Base-by-base conservation (phyloP, 108 stramenopile genomes). In the Discostella stelligeroides region DNA sequence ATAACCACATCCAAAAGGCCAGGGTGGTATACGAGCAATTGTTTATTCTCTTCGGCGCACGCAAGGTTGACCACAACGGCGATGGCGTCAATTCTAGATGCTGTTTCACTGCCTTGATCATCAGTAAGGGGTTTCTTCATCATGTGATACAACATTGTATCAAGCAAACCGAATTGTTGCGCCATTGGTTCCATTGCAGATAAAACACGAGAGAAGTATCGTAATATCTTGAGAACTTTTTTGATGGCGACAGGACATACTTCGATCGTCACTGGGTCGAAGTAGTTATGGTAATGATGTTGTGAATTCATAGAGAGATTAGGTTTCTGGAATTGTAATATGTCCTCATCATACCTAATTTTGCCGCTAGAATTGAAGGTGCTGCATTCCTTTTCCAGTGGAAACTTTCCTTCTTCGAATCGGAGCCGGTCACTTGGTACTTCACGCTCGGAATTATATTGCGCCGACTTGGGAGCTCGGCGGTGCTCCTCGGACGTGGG, bases 21-120 rank as follows among this genome's bases (percentile, higher is more conserved):
- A 21, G 79, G 68, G 63, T 80, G 79, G 39, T 75, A 64, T 7
- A 75, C 71, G 10, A 80, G 54, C 50, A 75, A 63, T 29, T 60
- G 63, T 65, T 80, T 80, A 73, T 80, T 80, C 21, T 80, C 79
- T 28, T 80, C 79, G 18, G 79, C 79, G 64, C 79, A 80, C 18
- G 79, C 79, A 29, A 80, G 43, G 51, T 80, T 80, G 15, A 80
- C 79, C 0, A 80, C 38, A 27, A 69, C 51, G 4, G 79, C 79
- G 34, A 80, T 70, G 11, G 79, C 73, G 58, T 80, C 73, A 47
- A 80, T 69, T 53, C 66, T 40, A 21, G 74, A 70, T 17, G 70
- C 25, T 67, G 50, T 72, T 53, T 77, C 70, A 11, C 66, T 57
- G 47, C 73, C 81, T 24, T 73, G 53, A 53, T 82, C 49, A 66